Base-by-base conservation (phyloP, 371 early-diverging fungal genomes). In the Saksenaea vasiformis region DNA sequence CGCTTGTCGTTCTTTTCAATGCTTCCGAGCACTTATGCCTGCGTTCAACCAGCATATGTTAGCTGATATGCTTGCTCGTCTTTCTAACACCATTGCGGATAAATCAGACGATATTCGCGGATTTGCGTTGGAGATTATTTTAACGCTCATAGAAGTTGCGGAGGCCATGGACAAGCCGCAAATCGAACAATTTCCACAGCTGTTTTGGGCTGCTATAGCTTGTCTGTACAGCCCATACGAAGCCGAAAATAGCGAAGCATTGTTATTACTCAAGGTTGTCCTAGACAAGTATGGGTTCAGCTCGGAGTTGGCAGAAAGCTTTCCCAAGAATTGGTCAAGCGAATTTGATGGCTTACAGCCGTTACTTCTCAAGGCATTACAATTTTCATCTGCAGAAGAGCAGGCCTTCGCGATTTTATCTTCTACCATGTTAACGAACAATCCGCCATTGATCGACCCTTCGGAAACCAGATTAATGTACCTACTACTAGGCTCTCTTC, bases 1-100 rank as follows among this genome's bases (percentile, higher is more conserved):
- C 19, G 98, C 97, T 0, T 91, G 93, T 47, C 85, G 95, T 11
- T 94, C 95, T 0, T 88, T 96, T 62, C 95, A 95, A 64, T 87
- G 94, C 56, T 93, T 94, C 66, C 87, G 95, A 13, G 85, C 85
- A 1, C 65, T 97, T 24, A 86, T 84, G 75, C 94, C 96, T 9
- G 75, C 81, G 0, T 89, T 93, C 41, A 91, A 88, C 51, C 89
- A 88, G 47, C 81, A 84, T 58, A 93, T 93, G 90, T 69, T 95
- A 24, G 89, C 93, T 0, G 94, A 94, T 38, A 85, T 96, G 71
- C 71, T 96, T 1, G 87, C 89, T 26, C 88, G 95, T 5, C 73
- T 96, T 9, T 91, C 94, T 1, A 90, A 91, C 56, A 94, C 95
- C 1, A 84, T 95, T 31, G 91, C 92, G 3, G 96, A 96, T 65